A percentile compares a stretch with the other conserved stretches of the same genome.
Conservation (phyloP, 305 asterid genomes). For the Solanum hybrid region DNA sequence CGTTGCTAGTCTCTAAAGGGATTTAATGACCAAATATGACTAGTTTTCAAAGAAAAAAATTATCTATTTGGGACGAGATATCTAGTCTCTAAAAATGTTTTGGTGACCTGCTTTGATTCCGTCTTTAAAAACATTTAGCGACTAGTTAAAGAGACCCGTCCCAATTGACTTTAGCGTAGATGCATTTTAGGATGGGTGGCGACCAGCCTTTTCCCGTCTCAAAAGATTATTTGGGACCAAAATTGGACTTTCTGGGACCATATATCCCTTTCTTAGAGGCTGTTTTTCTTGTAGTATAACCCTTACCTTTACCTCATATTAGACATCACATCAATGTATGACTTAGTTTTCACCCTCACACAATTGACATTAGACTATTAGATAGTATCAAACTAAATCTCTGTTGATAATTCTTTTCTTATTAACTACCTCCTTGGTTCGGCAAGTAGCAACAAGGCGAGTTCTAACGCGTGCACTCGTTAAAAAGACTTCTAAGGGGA, state of each 20-base stretch:
- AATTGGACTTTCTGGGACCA: background rate
- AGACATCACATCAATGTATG: too few relatives aligned
- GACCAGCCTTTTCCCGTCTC: background rate
- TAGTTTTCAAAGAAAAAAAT: too few relatives aligned
- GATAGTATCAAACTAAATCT: too few relatives aligned
- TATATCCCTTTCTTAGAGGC: background rate
- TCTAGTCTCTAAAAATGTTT: background rate
- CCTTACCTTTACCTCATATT: too few relatives aligned
- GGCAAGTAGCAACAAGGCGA: too few relatives aligned
- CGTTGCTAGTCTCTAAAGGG: background rate
- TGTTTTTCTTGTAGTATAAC: background rate
- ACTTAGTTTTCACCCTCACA: too few relatives aligned
- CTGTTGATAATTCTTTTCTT: too few relatives aligned
- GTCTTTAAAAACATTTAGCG: background rate
- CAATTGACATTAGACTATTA: too few relatives aligned
- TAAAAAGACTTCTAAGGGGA: too few relatives aligned
- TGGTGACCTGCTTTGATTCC: background rate
- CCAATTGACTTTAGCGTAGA: background rate
- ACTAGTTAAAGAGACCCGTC: background rate
- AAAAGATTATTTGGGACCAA: background rate
- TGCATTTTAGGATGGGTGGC: background rate
- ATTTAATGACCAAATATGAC: background rate
- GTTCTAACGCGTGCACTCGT: too few relatives aligned
- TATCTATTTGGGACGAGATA: background rate
- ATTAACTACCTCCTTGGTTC: too few relatives aligned